Evolutionary conservation across 768 basidiomycete genomes (phyloP), one percentile per base, ranked within the genome.

Genomic region (Coprinopsis sp.): DNA sequence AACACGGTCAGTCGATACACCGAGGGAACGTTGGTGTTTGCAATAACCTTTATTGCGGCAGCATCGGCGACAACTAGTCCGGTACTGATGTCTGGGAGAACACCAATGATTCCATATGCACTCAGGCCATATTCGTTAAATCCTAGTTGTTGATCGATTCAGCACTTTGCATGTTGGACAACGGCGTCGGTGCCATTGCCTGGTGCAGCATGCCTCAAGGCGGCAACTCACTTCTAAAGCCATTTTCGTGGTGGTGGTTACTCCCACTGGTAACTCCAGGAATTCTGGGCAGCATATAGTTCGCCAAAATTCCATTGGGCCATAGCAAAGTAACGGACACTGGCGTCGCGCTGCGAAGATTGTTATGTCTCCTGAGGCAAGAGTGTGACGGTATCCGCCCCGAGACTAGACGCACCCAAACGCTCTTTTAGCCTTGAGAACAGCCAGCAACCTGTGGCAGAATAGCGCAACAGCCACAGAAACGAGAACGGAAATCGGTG

Each of bases 11-110:
- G 28, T 13, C 13, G 14, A 19, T 18, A 21, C 23, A 28, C n/a
- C 18, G 21, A 13, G 21, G n/a, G 28, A 5, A 13, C 8, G n/a
- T 4, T 6, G 21, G 16, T n/a, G 7, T 11, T 11, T 25, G 7
- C 30, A 42, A 49, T 16, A 8, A 69, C 73, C 59, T 74, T 74
- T 40, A 73, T 67, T 12, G 65, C 64, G 12, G 58, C 58, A 13
- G 68, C 66, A 53, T 74, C 72, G 13, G 72, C 70, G 8, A 74
- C 38, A 12, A 58, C 30, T 6, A 71, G 50, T 3, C 54, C 50
- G 1, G 58, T 54, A 11, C 48, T 37, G 14, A 55, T 16, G 6
- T 44, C 47, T 0, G 67, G 67, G 46, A 57, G 59, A 21, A 58
- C 44, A 18, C 53, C 59, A 23, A 65, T 54, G 65, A n/a, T n/a